Percentiles rank a stretch among this genome's conserved stretches.
Conservation (phyloP, 768 basidiomycete species). For the Boletus rubropictus region DNA sequence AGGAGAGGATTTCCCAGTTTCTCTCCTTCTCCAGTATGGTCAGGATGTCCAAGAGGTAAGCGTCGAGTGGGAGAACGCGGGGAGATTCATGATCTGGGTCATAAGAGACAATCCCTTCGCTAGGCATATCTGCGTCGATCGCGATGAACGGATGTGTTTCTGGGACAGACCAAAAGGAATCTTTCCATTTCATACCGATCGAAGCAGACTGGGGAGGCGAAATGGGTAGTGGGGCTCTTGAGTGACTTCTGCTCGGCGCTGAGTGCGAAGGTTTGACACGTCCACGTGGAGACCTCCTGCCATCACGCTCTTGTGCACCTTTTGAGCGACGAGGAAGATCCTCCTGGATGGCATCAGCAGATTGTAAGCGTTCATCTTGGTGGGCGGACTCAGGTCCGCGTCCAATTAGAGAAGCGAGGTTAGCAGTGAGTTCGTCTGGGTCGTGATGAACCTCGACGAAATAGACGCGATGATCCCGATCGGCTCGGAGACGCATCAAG, state of each 20-base stretch:
- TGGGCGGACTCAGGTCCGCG: slow-evolving; percentile 34
- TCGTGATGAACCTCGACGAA: slow-evolving; percentile 52
- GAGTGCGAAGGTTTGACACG: slow-evolving; percentile 42
- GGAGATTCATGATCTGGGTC: slow-evolving; percentile 43
- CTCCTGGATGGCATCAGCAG: slow-evolving; percentile 22
- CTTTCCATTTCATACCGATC: slow-evolving; percentile 33
- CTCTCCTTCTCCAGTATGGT: slow-evolving; percentile 66
- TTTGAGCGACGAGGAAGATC: slow-evolving; percentile 42
- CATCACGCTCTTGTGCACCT: slow-evolving; percentile 47
- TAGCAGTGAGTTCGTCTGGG: slow-evolving; percentile 48
- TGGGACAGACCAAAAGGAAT: slow-evolving; percentile 63
- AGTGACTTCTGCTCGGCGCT: slow-evolving; percentile 55
- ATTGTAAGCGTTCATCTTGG: slow-evolving; percentile 25
- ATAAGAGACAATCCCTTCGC: slow-evolving; percentile 63
- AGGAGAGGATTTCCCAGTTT: slow-evolving; percentile 92
- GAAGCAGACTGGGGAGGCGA: slow-evolving; percentile 23
- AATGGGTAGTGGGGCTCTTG: slow-evolving; percentile 41
- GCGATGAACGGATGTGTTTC: slow-evolving; percentile 57
- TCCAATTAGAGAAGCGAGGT: slow-evolving; percentile 60
- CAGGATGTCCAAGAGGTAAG: slow-evolving; percentile 60
- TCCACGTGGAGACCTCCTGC: slow-evolving; percentile 48
- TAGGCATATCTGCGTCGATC: slow-evolving; percentile 53
- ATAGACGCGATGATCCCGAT: slow-evolving; percentile 83
- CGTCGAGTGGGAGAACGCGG: slow-evolving; percentile 64
- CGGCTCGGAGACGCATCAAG: slow-evolving; percentile 81